Conservation (phyloP, 495 filamentous ascomycete genomes). For the Pyrenula aspistea region DNA sequence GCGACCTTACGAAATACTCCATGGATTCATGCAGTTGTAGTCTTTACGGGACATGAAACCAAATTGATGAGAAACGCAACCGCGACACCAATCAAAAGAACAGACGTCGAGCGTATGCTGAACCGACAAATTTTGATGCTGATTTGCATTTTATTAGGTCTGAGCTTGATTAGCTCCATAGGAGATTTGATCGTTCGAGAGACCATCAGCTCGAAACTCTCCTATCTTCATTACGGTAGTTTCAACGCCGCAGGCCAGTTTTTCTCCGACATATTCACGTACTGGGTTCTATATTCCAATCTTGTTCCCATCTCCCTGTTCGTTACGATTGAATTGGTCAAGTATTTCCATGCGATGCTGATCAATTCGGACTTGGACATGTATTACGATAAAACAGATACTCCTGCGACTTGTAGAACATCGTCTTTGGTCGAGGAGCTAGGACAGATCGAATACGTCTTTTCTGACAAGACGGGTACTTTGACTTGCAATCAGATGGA, state of each 20-base stretch:
- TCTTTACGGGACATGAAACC: slow-evolving; percentile 97
- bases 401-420: slow-evolving; percentile 88
- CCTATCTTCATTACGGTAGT: slow-evolving; percentile 56
- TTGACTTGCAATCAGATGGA: slow-evolving; percentile 99
- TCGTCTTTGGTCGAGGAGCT: slow-evolving; percentile 95
- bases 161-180: slow-evolving; percentile 81
- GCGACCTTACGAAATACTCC: slow-evolving; percentile 94
- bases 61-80: slow-evolving; percentile 99
- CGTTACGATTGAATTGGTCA: slow-evolving; percentile 95
- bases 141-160: slow-evolving; percentile 65
- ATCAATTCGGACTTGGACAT: slow-evolving; percentile 98
- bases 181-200: slow-evolving; percentile 76
- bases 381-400: slow-evolving; percentile 92
- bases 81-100: slow-evolving; percentile 93
- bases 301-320: slow-evolving; percentile 95
- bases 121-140: slow-evolving; percentile 90
- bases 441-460: slow-evolving; percentile 97
- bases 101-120: slow-evolving; percentile 83
- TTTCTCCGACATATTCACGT: slow-evolving; percentile 90
- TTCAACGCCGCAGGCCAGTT: slow-evolving; percentile 63
- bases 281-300: slow-evolving; percentile 98
- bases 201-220: slow-evolving; percentile 42
- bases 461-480: slow-evolving; percentile 99
- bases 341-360: slow-evolving; percentile 92
- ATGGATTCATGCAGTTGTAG: slow-evolving; percentile 93